Evolutionary conservation across 2,329 filamentous ascomycete genomes (phyloP).

Genomic region (Hypoxylon sp.): DNA sequence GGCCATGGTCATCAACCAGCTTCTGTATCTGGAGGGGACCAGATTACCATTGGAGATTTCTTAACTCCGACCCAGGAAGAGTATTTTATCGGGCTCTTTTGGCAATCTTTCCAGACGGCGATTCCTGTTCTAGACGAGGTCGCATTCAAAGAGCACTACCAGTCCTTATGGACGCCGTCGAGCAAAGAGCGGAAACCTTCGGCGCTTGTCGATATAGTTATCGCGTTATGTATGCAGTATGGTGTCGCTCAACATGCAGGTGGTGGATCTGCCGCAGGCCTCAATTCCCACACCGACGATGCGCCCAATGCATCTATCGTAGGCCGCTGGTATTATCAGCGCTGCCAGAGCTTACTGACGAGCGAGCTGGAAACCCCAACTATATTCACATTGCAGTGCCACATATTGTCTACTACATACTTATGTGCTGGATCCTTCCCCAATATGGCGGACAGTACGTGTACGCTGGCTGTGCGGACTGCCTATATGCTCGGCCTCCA

Average conservation of each 20-base stretch:
- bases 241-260: conserved; percentile 46
- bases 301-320: conserved; percentile 29
- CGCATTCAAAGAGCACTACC: conserved; percentile 61
- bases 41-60: conserved; percentile 11
- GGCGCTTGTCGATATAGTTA: conserved; percentile 65
- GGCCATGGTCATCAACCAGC: conserved; percentile 8
- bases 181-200: conserved; percentile 58
- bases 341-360: conserved; percentile 38
- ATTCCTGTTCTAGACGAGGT: conserved; percentile 61
- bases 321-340: conserved; percentile 39
- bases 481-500: conserved; percentile 42
- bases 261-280: neutral
- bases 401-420: conserved; percentile 35
- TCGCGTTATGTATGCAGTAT: conserved; percentile 67
- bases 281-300: conserved; percentile 19
- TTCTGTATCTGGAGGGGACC: conserved; percentile 6
- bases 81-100: conserved; percentile 62
- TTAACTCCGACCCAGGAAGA: conserved; percentile 51
- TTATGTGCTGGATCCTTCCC: conserved; percentile 36
- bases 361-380: conserved; percentile 38
- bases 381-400: conserved; percentile 37
- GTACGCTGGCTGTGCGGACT: conserved; percentile 37
- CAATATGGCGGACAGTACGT: conserved; percentile 40
- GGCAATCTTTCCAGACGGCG: conserved; percentile 61
- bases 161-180: conserved; percentile 57